A percentile compares a stretch with the other conserved stretches of the same genome.
These are phyloP conservation scores for Cryptococcus hybrid DNA, from an alignment of 1,284 basidiomycete genomes.

Conservation along the genomic window DNA sequence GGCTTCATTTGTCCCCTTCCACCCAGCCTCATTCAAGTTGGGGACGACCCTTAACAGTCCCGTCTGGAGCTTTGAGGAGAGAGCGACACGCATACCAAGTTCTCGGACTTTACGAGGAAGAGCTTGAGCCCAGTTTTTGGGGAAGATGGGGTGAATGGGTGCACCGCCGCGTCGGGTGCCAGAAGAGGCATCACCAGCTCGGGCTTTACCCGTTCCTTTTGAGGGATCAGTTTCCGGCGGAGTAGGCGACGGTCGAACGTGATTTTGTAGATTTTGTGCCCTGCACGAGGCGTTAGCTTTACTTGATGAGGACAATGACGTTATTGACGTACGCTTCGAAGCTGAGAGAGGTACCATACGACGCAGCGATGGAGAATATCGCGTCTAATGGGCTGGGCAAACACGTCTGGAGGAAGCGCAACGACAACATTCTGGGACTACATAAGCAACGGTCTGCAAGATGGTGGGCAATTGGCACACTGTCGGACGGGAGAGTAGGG, in stretches of 20 bases:
- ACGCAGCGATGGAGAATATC: constrained; percentile 94
- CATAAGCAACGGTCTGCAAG: too few species aligned
- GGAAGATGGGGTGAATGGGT: constrained; percentile 82
- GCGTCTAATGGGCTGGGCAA: constrained; percentile 78
- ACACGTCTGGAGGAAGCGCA: constrained; percentile 56
- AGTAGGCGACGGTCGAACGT: constrained; percentile 83
- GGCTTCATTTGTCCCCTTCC: constrained; percentile 40
- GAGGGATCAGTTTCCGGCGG: constrained; percentile 80
- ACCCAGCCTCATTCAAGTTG: constrained; percentile 60
- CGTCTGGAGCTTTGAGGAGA: constrained; percentile 77
- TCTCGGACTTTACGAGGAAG: constrained; percentile 85
- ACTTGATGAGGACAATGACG: too few species aligned
- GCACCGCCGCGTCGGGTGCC: constrained; percentile 92
- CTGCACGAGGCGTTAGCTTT: too few species aligned
- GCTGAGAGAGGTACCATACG: constrained; percentile 80
- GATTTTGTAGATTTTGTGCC: constrained; percentile 67
- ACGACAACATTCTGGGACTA: constrained; percentile 34
- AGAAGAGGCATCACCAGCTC: constrained; percentile 82
- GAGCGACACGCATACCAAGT: constrained; percentile 87
- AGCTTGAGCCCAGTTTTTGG: constrained; percentile 85
- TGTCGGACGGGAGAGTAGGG: constrained; percentile 32
- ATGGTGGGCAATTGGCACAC: too few species aligned
- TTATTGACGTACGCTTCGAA: constrained; percentile 71
- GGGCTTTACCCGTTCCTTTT: constrained; percentile 91
- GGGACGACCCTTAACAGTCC: constrained; percentile 71